phyloP scores from a whole-genome alignment of 1,284 basidiomycete species.

The Pseudozyma flocculosa region DNA sequence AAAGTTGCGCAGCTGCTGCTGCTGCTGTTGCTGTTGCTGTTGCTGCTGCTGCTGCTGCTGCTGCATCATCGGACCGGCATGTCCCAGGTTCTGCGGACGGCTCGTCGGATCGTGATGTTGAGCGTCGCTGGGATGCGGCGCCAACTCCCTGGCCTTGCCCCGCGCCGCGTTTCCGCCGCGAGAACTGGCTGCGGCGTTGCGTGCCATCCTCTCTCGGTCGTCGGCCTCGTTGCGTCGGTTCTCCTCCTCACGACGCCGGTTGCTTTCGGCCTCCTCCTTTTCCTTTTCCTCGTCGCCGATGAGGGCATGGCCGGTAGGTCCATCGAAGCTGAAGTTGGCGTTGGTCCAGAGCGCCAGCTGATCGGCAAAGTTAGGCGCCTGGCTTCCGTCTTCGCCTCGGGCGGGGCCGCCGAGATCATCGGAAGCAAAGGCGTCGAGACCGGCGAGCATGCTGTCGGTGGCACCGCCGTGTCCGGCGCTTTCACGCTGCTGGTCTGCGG shows the following conservation, averaged over 20 bases:
- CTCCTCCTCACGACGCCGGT: conserved; percentile 36
- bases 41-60: conserved; percentile 9
- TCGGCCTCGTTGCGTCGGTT: conserved; percentile 41
- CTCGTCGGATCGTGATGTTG: no score
- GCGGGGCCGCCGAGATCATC: conserved; percentile 21
- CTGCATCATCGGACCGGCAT: neutral
- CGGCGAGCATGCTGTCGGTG: conserved; percentile 34
- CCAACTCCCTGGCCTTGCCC: conserved; percentile 34
- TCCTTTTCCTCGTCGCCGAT: conserved; percentile 56
- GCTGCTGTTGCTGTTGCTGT: neutral
- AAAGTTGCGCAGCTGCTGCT: conserved; percentile 12
- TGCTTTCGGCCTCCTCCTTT: conserved; percentile 46
- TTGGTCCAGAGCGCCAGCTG: conserved; percentile 57
- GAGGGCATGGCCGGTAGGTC: conserved; percentile 55
- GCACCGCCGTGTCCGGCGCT: neutral
- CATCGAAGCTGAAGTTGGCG: conserved; percentile 57
- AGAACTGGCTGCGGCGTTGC: conserved; percentile 39
- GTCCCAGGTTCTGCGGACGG: no score
- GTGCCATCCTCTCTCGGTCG: conserved; percentile 30
- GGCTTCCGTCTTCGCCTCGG: conserved; percentile 20
- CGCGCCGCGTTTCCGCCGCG: conserved; percentile 26
- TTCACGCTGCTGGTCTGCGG: conserved; percentile 25
- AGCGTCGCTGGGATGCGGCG: no score
- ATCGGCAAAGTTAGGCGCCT: conserved; percentile 49
- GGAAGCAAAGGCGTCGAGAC: conserved; percentile 32